A percentile compares a stretch with the other conserved stretches of the same genome.
Conservation (phyloP, 768 basidiomycete species). For the Hericium erinaceus region DNA sequence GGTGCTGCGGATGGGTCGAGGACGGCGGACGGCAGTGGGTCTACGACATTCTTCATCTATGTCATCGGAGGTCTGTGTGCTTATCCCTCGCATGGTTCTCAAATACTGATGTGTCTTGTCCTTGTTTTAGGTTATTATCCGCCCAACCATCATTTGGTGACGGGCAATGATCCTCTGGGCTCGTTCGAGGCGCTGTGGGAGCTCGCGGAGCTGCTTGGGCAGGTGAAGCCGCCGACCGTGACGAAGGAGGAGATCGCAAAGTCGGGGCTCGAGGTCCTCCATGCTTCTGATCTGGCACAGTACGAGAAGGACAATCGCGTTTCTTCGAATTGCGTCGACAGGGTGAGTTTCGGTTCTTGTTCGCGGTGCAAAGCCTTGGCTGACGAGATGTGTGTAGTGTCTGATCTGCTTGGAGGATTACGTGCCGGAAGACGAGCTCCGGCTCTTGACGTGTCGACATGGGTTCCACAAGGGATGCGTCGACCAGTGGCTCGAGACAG, state of each 20-base stretch:
- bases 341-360: constrained; percentile 37
- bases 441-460: constrained; percentile 77
- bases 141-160: constrained; percentile 80
- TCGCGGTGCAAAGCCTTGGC: not conserved
- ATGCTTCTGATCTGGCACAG: constrained; percentile 28
- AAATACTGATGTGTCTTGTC: not conserved
- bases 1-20: constrained; percentile 14
- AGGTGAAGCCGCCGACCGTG: constrained; percentile 75
- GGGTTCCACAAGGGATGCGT: constrained; percentile 87
- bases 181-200: constrained; percentile 78
- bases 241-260: constrained; percentile 80
- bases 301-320: constrained; percentile 58
- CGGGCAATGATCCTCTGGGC: constrained; percentile 63
- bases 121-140: constrained; percentile 72
- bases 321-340: constrained; percentile 65
- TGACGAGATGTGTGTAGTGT: constrained; percentile 36
- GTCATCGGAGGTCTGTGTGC: constrained; percentile 64
- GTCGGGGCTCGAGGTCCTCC: constrained; percentile 71
- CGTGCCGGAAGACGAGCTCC: constrained; percentile 62
- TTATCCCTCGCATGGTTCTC: not conserved
- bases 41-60: constrained; percentile 82
- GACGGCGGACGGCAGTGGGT: constrained; percentile 21
- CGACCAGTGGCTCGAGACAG: constrained; percentile 75
- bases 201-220: constrained; percentile 74
- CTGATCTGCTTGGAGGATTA: constrained; percentile 86